Percentiles rank a stretch among this genome's conserved stretches.
Evolutionary conservation across 2,329 filamentous ascomycete genomes (phyloP).

Genomic region (Botrytis paeoniae): DNA sequence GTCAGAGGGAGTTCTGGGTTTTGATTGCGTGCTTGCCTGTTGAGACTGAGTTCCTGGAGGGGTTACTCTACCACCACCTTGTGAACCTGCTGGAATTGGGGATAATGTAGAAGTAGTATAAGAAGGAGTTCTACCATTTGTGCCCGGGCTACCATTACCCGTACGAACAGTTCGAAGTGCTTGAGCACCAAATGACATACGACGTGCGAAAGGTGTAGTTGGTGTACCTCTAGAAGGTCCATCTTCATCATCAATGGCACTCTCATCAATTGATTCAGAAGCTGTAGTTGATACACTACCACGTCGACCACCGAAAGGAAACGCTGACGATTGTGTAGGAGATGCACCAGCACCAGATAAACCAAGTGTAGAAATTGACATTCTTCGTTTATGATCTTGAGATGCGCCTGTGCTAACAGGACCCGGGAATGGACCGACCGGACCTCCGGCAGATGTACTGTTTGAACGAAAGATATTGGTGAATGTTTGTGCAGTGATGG

Average conservation of each 20-base stretch:
- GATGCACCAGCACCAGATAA: constrained; percentile 70
- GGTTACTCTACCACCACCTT: constrained; percentile 30
- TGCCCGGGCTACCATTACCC: constrained; percentile 37
- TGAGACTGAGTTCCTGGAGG: constrained; percentile 31
- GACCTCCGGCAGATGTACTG: constrained; percentile 43
- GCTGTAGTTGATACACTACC: constrained; percentile 67
- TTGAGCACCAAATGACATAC: constrained; percentile 86
- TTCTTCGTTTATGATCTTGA: constrained; percentile 57
- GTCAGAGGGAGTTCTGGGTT: constrained; percentile 64
- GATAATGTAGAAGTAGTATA: constrained; percentile 33
- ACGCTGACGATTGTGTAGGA: constrained; percentile 53
- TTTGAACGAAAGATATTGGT: constrained; percentile 54
- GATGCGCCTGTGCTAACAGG: constrained; percentile 49
- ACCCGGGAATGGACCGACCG: constrained; percentile 46
- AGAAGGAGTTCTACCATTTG: constrained; percentile 36
- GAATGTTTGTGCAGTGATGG: constrained; percentile 43
- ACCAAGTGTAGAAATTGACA: constrained; percentile 72
- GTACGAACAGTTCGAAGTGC: constrained; percentile 46
- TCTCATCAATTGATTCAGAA: constrained; percentile 67
- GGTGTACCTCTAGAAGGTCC: constrained; percentile 55
- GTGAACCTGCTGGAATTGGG: constrained; percentile 31
- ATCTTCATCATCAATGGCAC: constrained; percentile 66
- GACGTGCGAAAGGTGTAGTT: constrained; percentile 72
- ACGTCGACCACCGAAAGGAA: constrained; percentile 56
- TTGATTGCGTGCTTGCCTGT: constrained; percentile 58